phyloP scores from a whole-genome alignment of 768 basidiomycete species.

The Agrocybe chaxingu region DNA sequence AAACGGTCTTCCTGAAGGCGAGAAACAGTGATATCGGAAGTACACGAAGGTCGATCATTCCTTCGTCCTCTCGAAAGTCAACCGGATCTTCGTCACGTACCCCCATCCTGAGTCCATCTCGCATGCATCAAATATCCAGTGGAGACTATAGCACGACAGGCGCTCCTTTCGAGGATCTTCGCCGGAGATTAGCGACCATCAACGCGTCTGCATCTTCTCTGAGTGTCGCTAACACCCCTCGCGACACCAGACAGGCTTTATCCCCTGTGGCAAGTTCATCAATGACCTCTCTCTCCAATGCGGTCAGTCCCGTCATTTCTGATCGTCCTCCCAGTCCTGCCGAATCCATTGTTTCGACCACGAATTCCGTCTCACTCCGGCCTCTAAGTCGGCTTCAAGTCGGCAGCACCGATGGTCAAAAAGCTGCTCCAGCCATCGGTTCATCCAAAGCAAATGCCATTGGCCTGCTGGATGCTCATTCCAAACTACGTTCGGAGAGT shows the following conservation, averaged over 20 bases:
- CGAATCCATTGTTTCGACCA: conserved; percentile 73
- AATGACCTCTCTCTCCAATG: conserved; percentile 25
- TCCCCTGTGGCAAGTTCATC: conserved; percentile 35
- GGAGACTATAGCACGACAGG: conserved; percentile 42
- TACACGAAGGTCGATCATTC: conserved; percentile 36
- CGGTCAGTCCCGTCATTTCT: conserved; percentile 22
- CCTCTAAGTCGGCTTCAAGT: conserved; percentile 63
- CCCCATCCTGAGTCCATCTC: conserved; percentile 47
- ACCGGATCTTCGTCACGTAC: conserved; percentile 29
- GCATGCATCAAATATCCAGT: conserved; percentile 45
- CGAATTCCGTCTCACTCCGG: conserved; percentile 61
- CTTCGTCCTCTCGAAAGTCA: conserved; percentile 36
- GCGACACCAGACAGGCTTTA: conserved; percentile 41
- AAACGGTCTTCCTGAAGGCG: conserved; percentile 84
- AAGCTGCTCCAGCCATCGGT: conserved; percentile 88
- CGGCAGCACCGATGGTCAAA: conserved; percentile 72
- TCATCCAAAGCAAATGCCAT: conserved; percentile 81
- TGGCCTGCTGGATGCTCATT: conserved; percentile 78
- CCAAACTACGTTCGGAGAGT: conserved; percentile 59
- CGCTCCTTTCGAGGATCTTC: conserved; percentile 75
- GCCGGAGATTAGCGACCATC: conserved; percentile 69
- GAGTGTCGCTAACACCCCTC: conserved; percentile 35
- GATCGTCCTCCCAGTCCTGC: conserved; percentile 78
- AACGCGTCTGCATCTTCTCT: conserved; percentile 72
- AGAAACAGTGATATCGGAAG: conserved; percentile 36